These are phyloP conservation scores for Annulohypoxylon moriforme DNA, from an alignment of 495 filamentous ascomycete genomes.

Conservation along the genomic window DNA sequence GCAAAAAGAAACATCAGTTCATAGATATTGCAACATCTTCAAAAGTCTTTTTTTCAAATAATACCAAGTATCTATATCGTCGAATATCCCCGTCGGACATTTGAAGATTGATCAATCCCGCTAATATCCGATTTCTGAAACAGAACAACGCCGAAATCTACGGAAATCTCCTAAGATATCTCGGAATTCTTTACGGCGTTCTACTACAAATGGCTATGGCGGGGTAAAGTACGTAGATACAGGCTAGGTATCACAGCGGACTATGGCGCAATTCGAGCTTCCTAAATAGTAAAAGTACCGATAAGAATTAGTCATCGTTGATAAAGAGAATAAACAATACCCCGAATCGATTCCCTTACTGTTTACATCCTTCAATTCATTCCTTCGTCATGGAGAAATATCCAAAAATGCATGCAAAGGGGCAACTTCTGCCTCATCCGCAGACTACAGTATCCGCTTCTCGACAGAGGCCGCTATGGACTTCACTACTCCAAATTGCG, in stretches of 20 bases:
- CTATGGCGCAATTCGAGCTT: neutral
- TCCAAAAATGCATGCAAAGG: slow-evolving; percentile 28
- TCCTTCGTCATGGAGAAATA: neutral
- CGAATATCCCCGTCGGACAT: no score
- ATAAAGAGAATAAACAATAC: neutral
- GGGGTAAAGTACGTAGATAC: neutral
- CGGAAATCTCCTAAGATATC: neutral
- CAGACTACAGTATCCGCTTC: neutral
- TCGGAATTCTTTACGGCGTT: neutral
- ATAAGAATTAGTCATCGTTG: neutral
- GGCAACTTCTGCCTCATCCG: slow-evolving; percentile 24
- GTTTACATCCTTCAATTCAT: neutral
- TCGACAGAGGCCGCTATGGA: slow-evolving; percentile 17
- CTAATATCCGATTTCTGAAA: neutral
- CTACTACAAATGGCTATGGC: neutral
- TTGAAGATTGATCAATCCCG: neutral
- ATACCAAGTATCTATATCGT: no score
- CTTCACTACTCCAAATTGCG: neutral
- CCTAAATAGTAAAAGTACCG: neutral
- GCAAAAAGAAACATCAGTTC: no score
- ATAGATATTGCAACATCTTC: no score
- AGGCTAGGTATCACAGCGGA: neutral
- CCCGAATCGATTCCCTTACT: neutral
- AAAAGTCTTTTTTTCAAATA: no score
- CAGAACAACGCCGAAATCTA: neutral